These are phyloP conservation scores for Ceratocystis diversiconidia DNA, from an alignment of 2,329 filamentous ascomycete genomes.

Conservation along the genomic window DNA sequence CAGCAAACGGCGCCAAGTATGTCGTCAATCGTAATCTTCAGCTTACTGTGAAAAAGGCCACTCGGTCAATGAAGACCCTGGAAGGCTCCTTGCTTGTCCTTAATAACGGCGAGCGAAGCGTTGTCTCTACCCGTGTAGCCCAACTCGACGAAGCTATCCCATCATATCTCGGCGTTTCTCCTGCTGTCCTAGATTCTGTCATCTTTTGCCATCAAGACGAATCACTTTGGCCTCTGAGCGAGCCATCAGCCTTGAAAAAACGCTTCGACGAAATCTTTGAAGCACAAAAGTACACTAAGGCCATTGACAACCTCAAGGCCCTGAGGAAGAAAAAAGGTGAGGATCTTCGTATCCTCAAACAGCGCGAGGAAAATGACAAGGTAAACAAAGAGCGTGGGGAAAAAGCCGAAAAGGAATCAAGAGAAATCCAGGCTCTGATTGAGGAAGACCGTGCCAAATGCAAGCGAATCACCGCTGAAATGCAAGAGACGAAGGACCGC, in stretches of 20 bases:
- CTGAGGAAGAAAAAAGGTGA: slow-evolving; percentile 72
- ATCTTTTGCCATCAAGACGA: slow-evolving; percentile 99
- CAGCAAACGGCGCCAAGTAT: slow-evolving; percentile 63
- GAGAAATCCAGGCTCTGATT: slow-evolving; percentile 52
- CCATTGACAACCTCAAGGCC: slow-evolving; percentile 84
- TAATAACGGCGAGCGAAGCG: slow-evolving; percentile 64
- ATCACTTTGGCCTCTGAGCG: slow-evolving; percentile 90
- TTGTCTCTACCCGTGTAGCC: slow-evolving; percentile 63
- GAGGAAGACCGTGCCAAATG: slow-evolving; percentile 45
- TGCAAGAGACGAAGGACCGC: slow-evolving; percentile 42
- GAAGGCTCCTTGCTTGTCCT: slow-evolving; percentile 65
- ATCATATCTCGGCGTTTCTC: slow-evolving; percentile 73
- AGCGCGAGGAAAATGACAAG: slow-evolving; percentile 64
- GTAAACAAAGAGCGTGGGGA: slow-evolving; percentile 74
- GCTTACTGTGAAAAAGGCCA: slow-evolving; percentile 71
- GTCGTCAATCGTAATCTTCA: slow-evolving; percentile 74
- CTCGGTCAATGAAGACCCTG: slow-evolving; percentile 64
- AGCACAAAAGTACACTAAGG: slow-evolving; percentile 90
- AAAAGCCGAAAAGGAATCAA: slow-evolving; percentile 50
- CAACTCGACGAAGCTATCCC: slow-evolving; percentile 78
- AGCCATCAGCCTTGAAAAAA: slow-evolving; percentile 74
- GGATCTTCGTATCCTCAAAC: slow-evolving; percentile 57
- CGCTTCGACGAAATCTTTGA: slow-evolving; percentile 97
- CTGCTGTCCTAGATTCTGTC: slow-evolving; percentile 80
- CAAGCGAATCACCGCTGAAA: slow-evolving; percentile 43